Evolutionary conservation across 805 yeast genomes (phyloP), one percentile per base, ranked within the genome.

Genomic region (Schizosaccharomyces pombe): DNA sequence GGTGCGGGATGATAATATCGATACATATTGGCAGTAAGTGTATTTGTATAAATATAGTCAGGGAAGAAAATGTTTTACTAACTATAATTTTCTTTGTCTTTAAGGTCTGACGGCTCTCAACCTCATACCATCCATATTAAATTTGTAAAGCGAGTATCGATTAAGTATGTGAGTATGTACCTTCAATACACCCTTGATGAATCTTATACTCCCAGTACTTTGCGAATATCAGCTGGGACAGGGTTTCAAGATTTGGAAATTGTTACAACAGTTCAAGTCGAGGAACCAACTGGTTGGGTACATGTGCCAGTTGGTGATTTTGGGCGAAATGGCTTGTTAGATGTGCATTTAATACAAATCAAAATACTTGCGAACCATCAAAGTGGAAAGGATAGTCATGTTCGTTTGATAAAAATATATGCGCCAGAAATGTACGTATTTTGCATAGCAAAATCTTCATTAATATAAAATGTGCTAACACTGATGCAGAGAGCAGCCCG

Each of bases 311-410:
- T 84, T 61, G 74, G 74, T 54, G 75, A 76, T 1, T 71, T 74
- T 2, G 65, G 82, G 39, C 26, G 19, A 26, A 61, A 63, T 55
- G 75, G 76, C 2, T 73, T 77, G 1, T 65, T 85, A 52, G 78
- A 82, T 60, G 77, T 91, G 54, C 81, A 78, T 60, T 68, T 79
- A 58, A 66, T 85, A 11, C 74, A 82, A 57, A 59, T 86, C 14
- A 63, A 73, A n/a, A 71, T 85, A 4, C 63, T 75, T 6, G 75
- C 83, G 0, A 91, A 93, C 61, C 95, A 85, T 61, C 96, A 87
- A 63, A 86, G 85, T 62, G 99, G 99, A 51, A 91, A 89, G 62
- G 99, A 91, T 64, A 80, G 95, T 0, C 97, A 86, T 64, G 70
- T 91, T 9, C 67, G 98, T 52, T 81, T 86, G 0, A 71, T 87